Conservation (phyloP, 2,329 filamentous ascomycete genomes). For the Chlorencoelia australis region DNA sequence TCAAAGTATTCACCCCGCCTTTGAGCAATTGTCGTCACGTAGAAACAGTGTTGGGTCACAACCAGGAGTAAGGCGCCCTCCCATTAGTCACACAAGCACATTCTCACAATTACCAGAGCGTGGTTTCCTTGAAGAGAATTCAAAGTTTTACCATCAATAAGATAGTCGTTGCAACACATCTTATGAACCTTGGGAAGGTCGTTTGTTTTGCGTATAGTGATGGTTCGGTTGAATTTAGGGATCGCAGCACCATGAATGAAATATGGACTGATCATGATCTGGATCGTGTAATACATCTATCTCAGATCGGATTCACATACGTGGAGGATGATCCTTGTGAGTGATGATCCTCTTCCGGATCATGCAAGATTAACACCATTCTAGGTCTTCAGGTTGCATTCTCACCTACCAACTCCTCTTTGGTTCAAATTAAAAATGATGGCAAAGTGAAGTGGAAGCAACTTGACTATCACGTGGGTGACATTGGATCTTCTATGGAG, state of each 20-base stretch:
- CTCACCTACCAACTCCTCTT: conserved; percentile 50
- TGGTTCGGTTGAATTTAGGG: conserved; percentile 70
- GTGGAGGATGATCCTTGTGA: conserved; percentile 54
- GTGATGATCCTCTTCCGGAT: conserved; percentile 21
- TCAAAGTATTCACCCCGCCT: conserved; percentile 62
- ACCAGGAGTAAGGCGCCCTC: conserved; percentile 19
- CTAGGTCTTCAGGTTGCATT: conserved; percentile 49
- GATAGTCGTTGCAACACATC: conserved; percentile 56
- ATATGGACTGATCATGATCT: conserved; percentile 55
- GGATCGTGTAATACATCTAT: conserved; percentile 56
- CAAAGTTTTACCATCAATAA: conserved; percentile 62
- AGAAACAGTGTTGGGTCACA: conserved; percentile 38
- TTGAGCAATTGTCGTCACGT: conserved; percentile 63
- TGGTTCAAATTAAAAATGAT: conserved; percentile 48
- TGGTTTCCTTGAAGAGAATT: conserved; percentile 47
- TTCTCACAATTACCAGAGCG: too few species aligned
- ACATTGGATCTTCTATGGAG: conserved; percentile 38
- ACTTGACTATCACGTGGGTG: conserved; percentile 39
- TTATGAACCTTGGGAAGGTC: conserved; percentile 60
- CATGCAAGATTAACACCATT: background rate
- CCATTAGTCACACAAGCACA: conserved; percentile 3
- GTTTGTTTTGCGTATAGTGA: conserved; percentile 69
- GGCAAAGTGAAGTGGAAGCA: conserved; percentile 49
- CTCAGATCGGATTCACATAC: conserved; percentile 71
- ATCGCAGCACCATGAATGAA: conserved; percentile 62